phyloP scores from a whole-genome alignment of 1,139 yeast genomes.

The Suhomyces maxii region DNA sequence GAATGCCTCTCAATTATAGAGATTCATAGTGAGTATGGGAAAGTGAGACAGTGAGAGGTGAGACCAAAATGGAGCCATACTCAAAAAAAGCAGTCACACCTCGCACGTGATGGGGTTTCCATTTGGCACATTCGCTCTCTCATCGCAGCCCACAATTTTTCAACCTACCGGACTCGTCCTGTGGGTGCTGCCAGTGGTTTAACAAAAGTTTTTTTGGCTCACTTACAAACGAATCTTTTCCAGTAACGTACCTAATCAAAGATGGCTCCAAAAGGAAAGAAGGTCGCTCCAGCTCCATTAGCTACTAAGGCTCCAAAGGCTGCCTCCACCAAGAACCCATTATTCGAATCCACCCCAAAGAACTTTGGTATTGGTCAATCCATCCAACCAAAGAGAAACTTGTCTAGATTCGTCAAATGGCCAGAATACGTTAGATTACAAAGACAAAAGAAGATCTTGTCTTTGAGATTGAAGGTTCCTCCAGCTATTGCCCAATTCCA shows the following conservation, averaged over 20 bases:
- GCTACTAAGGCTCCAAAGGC: slow-evolving; percentile 38
- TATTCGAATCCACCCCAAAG: slow-evolving; percentile 85
- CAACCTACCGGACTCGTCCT: slow-evolving; percentile 1
- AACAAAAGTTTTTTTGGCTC: slow-evolving; percentile 6
- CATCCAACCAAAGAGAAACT: slow-evolving; percentile 93
- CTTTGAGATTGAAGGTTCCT: slow-evolving; percentile 96
- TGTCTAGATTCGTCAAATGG: slow-evolving; percentile 96
- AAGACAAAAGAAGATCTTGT: slow-evolving; percentile 96
- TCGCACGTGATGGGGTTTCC: slow-evolving; percentile 3
- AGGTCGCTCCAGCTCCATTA: slow-evolving; percentile 53
- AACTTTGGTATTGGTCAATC: slow-evolving; percentile 96
- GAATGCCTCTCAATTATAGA: too few species aligned
- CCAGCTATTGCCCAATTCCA: slow-evolving; percentile 97
- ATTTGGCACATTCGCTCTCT: neutral
- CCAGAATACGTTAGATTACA: slow-evolving; percentile 96
- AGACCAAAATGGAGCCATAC: neutral
- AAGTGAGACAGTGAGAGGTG: too few species aligned
- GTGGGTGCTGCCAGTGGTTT: neutral
- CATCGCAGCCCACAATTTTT: slow-evolving; percentile 5
- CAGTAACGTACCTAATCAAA: slow-evolving; percentile 14
- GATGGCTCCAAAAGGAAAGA: slow-evolving; percentile 56
- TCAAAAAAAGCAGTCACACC: slow-evolving; percentile 10
- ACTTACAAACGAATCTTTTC: slow-evolving; percentile 2
- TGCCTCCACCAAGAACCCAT: slow-evolving; percentile 46
- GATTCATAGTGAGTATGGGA: too few species aligned